Evolutionary conservation across 345 rosid genomes (phyloP).

Genomic region (Brassica cretica): DNA sequence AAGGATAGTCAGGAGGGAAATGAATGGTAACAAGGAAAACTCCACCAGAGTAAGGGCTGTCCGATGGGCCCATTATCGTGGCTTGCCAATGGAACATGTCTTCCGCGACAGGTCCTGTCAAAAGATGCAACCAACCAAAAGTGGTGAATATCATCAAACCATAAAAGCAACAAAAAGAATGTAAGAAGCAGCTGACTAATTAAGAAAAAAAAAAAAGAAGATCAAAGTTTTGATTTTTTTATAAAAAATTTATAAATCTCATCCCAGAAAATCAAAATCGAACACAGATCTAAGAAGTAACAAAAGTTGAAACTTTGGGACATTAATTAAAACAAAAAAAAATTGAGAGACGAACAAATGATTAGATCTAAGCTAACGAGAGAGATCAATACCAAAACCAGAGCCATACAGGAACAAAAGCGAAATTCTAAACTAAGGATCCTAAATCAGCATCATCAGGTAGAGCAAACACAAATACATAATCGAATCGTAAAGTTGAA

Average conservation of each 20-base stretch:
- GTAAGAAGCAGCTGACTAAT: not conserved
- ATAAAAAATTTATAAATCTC: too few relatives aligned
- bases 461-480: not conserved
- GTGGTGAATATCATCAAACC: not conserved
- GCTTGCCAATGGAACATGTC: slow-evolving; percentile 94
- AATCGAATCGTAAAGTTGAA: not conserved
- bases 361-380: slow-evolving; percentile 23
- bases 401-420: slow-evolving; percentile 4
- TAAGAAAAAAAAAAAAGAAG: not conserved
- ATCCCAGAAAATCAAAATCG: too few relatives aligned
- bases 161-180: not conserved
- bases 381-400: slow-evolving; percentile 13
- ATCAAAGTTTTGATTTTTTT: not conserved
- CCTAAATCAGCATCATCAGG: not conserved
- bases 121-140: not conserved
- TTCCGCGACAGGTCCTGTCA: slow-evolving; percentile 76
- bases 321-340: not conserved
- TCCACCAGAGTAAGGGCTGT: slow-evolving; percentile 78
- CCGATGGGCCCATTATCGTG: slow-evolving; percentile 83
- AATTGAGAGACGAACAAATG: not conserved
- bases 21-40: slow-evolving; percentile 76
- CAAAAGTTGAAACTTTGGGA: too few relatives aligned
- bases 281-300: too few relatives aligned
- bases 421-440: too few relatives aligned
- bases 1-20: slow-evolving; percentile 83